A percentile compares a stretch with the other conserved stretches of the same genome.
Evolutionary conservation across 2,329 filamentous ascomycete genomes (phyloP).

Genomic region (Pseudocercospora macadamiae): DNA sequence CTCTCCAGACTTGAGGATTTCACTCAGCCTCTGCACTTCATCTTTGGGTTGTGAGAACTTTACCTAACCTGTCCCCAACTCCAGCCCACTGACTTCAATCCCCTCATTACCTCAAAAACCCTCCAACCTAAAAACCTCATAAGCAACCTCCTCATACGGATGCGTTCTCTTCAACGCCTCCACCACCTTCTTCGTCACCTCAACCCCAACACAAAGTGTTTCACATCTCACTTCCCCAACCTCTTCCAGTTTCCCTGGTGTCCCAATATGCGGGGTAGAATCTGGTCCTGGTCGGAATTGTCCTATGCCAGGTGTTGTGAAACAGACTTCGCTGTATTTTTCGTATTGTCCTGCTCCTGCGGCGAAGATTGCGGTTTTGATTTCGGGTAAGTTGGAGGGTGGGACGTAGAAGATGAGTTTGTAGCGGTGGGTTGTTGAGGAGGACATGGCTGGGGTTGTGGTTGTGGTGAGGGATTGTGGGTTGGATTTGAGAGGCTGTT

Average conservation of each 20-base stretch:
- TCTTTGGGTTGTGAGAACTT: no score
- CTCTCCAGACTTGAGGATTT: no score
- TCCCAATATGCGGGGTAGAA: conserved; percentile 64
- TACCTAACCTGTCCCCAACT: neutral
- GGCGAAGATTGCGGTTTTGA: conserved; percentile 51
- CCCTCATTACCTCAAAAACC: neutral
- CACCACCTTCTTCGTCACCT: conserved; percentile 60
- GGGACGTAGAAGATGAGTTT: conserved; percentile 53
- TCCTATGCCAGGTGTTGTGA: conserved; percentile 56
- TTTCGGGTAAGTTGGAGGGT: conserved; percentile 38
- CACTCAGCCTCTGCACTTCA: neutral
- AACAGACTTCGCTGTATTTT: conserved; percentile 49
- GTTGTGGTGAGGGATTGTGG: neutral
- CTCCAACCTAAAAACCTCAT: conserved; percentile 13
- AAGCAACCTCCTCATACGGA: conserved; percentile 14
- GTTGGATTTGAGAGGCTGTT: neutral
- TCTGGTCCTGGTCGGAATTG: conserved; percentile 69
- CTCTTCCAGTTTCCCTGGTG: conserved; percentile 59
- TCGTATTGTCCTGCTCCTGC: conserved; percentile 48
- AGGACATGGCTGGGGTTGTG: neutral
- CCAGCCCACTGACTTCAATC: neutral
- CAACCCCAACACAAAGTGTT: conserved; percentile 62
- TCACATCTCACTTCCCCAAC: conserved; percentile 66
- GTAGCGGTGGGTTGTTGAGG: conserved; percentile 30
- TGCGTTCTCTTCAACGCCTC: conserved; percentile 61